A percentile compares a stretch with the other conserved stretches of the same genome.
These are phyloP conservation scores for Mucor lusitanicus DNA, from an alignment of 371 early-diverging fungal species.

Conservation along the genomic window DNA sequence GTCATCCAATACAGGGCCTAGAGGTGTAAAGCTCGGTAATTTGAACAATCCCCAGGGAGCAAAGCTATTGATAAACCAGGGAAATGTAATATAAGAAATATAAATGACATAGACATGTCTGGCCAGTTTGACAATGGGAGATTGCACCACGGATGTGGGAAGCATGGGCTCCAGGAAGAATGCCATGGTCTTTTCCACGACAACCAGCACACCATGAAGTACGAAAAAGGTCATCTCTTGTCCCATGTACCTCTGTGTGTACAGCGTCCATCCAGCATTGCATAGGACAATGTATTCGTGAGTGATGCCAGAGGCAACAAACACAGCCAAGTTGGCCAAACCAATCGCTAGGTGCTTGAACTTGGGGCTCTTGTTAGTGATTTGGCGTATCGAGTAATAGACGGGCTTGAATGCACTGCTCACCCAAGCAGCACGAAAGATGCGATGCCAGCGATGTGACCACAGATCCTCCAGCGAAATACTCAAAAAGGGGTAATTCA, in stretches of 20 bases:
- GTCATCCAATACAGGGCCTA: background rate
- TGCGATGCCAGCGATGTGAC: conserved; percentile 24
- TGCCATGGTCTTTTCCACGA: conserved; percentile 10
- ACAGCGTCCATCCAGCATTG: conserved; percentile 33
- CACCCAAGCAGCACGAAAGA: conserved; percentile 15
- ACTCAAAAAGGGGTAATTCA: conserved; percentile 11
- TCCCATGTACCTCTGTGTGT: conserved; percentile 24
- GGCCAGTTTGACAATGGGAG: background rate
- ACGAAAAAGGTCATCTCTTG: conserved; percentile 35
- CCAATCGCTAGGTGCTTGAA: conserved; percentile 12
- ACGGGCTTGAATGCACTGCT: conserved; percentile 17
- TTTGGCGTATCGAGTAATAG: conserved; percentile 8
- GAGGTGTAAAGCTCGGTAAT: conserved; percentile 8
- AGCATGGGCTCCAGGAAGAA: background rate
- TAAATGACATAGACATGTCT: conserved; percentile 30
- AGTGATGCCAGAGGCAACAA: conserved; percentile 29
- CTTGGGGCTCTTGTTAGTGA: background rate
- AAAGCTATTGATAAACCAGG: conserved; percentile 32
- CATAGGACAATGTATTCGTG: conserved; percentile 34
- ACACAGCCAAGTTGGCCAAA: conserved; percentile 31
- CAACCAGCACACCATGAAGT: conserved; percentile 29
- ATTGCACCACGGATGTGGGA: background rate
- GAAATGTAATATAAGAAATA: conserved; percentile 21
- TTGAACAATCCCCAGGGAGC: conserved; percentile 31
- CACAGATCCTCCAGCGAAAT: conserved; percentile 12